Conservation (phyloP, 2,329 filamentous ascomycete species). For the Zasmidium cellare region DNA sequence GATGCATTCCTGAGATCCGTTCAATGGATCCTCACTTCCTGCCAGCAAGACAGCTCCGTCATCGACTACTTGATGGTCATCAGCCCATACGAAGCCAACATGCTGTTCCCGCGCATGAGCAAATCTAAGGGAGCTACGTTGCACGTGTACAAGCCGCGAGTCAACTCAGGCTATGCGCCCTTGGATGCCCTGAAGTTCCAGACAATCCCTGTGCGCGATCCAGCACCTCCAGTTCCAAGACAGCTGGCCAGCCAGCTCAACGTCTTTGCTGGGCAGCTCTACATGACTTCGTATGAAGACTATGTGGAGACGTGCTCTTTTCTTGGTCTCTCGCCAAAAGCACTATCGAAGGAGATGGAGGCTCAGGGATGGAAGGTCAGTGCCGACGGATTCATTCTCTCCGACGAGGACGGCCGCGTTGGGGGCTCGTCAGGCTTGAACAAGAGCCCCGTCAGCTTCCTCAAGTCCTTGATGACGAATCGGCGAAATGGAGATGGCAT, state of each 20-base stretch:
- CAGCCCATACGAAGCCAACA: slow-evolving; percentile 62
- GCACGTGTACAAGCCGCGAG: slow-evolving; percentile 57
- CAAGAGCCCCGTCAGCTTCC: slow-evolving; percentile 25
- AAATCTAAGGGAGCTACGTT: slow-evolving; percentile 25
- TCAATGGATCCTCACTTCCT: slow-evolving; percentile 53
- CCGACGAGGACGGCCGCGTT: slow-evolving; percentile 13
- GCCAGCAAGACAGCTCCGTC: slow-evolving; percentile 13
- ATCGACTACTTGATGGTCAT: slow-evolving; percentile 51
- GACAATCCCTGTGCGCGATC: slow-evolving; percentile 7
- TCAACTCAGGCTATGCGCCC: slow-evolving; percentile 33
- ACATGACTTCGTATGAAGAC: slow-evolving; percentile 55
- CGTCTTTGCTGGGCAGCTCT: slow-evolving; percentile 68
- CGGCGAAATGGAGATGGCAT: slow-evolving; percentile 26
- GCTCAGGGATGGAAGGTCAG: slow-evolving; percentile 14
- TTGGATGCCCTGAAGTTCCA: slow-evolving; percentile 52
- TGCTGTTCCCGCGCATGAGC: slow-evolving; percentile 49
- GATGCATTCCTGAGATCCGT: slow-evolving; percentile 56
- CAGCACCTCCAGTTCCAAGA: slow-evolving; percentile 15
- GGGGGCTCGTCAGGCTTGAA: slow-evolving; percentile 20
- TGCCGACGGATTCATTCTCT: slow-evolving; percentile 21
- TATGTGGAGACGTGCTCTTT: slow-evolving; percentile 43
- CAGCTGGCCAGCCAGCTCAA: slow-evolving; percentile 54
- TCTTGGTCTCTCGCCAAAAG: slow-evolving; percentile 15
- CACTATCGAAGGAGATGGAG: slow-evolving; percentile 7
- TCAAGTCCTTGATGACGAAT: slow-evolving; percentile 25